phyloP scores from a whole-genome alignment of 2,329 filamentous ascomycete species.

The Calonectria henricotiae region DNA sequence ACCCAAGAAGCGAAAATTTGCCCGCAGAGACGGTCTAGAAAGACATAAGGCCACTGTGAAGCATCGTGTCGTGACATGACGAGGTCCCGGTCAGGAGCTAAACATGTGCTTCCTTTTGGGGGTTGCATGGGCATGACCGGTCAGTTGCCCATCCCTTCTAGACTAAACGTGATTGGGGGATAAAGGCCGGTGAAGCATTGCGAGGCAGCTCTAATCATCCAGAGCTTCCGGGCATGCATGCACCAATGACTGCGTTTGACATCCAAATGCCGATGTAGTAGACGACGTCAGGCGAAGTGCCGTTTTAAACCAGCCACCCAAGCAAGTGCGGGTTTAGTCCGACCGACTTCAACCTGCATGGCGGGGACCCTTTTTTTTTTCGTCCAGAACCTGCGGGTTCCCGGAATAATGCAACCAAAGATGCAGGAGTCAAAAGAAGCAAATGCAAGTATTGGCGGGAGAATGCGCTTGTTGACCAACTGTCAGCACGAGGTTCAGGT shows the following conservation, averaged over 20 bases:
- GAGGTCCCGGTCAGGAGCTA: slow-evolving; percentile 41
- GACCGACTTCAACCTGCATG: slow-evolving; percentile 39
- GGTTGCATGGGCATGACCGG: slow-evolving; percentile 48
- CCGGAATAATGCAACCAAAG: slow-evolving; percentile 21
- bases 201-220: slow-evolving; percentile 42
- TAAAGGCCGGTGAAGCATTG: slow-evolving; percentile 46
- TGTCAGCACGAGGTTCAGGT: background rate
- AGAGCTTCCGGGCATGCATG: slow-evolving; percentile 42
- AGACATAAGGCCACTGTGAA: slow-evolving; percentile 62
- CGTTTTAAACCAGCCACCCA: slow-evolving; percentile 34
- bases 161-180: slow-evolving; percentile 46
- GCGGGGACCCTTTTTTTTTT: slow-evolving; percentile 7
- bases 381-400: slow-evolving; percentile 33
- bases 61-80: slow-evolving; percentile 56
- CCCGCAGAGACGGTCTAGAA: slow-evolving; percentile 62
- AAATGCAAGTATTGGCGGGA: slow-evolving; percentile 1
- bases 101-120: slow-evolving; percentile 40
- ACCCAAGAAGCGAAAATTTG: slow-evolving; percentile 61
- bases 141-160: slow-evolving; percentile 47
- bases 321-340: slow-evolving; percentile 36
- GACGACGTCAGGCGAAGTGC: slow-evolving; percentile 37
- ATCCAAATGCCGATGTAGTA: slow-evolving; percentile 33
- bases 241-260: slow-evolving; percentile 43
- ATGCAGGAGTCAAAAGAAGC: slow-evolving; percentile 19
- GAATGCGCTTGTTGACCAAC: slow-evolving; percentile 13